phyloP scores from a whole-genome alignment of 108 stramenopile genomes.

The Parmales sp. region DNA sequence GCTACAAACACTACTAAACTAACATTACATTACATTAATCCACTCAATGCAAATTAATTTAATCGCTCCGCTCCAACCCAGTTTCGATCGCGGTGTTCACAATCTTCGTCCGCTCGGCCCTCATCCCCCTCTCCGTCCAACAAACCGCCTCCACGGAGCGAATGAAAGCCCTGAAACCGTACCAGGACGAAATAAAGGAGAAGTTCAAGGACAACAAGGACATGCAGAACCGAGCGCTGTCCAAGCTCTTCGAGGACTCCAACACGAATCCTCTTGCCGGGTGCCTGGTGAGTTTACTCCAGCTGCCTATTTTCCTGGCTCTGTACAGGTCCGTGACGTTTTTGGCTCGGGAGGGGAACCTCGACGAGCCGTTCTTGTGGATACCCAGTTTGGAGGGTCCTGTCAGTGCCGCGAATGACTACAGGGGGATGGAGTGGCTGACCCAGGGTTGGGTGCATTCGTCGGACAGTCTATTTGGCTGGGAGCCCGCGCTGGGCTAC shows the following conservation, averaged over 20 bases:
- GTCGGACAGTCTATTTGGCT: constrained; percentile 59
- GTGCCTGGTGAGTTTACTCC: constrained; percentile 71
- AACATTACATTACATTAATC: neutral
- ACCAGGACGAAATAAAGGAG: constrained; percentile 76
- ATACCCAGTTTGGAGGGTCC: constrained; percentile 88
- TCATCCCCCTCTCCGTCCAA: constrained; percentile 76
- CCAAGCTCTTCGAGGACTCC: constrained; percentile 81
- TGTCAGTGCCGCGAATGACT: constrained; percentile 57
- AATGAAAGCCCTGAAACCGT: constrained; percentile 79
- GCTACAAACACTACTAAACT: no score
- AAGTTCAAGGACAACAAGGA: constrained; percentile 78
- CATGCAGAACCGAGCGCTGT: constrained; percentile 72
- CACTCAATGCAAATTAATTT: neutral
- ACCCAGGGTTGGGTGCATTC: constrained; percentile 44
- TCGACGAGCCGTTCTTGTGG: constrained; percentile 87
- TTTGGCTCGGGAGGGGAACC: constrained; percentile 65
- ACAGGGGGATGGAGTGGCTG: constrained; percentile 73
- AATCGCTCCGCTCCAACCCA: neutral
- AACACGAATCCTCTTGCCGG: constrained; percentile 89
- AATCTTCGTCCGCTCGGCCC: constrained; percentile 55
- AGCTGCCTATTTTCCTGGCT: constrained; percentile 86
- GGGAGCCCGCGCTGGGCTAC: constrained; percentile 88
- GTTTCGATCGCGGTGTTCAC: constrained; percentile 30
- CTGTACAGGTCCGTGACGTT: constrained; percentile 77
- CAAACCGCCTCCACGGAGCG: constrained; percentile 76